A percentile compares a stretch with the other conserved stretches of the same genome.
phyloP scores from a whole-genome alignment of 2,329 filamentous ascomycete species.

The Chrysoporthe puriensis region DNA sequence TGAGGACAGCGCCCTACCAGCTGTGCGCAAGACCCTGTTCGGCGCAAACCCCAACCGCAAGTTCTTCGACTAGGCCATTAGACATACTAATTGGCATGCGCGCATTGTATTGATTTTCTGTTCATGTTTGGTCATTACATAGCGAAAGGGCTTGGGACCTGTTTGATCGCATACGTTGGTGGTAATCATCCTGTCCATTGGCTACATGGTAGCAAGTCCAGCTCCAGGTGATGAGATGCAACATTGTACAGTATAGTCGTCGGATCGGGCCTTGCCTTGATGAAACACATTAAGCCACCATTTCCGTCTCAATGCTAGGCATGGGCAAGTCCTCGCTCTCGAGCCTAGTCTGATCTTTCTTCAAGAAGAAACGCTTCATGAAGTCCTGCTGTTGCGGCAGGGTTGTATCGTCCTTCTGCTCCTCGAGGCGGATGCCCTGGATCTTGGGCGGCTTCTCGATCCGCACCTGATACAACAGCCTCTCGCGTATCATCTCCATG shows the following conservation, averaged over 20 bases:
- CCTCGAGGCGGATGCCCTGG: slow-evolving; percentile 51
- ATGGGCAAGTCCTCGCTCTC: neutral
- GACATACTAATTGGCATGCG: slow-evolving; percentile 5
- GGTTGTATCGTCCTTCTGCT: slow-evolving; percentile 41
- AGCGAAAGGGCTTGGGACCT: slow-evolving; percentile 14
- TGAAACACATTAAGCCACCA: neutral
- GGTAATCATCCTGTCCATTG: neutral
- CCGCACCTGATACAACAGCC: slow-evolving; percentile 72
- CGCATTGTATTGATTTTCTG: slow-evolving; percentile 19
- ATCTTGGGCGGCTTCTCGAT: slow-evolving; percentile 61
- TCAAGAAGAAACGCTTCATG: slow-evolving; percentile 53
- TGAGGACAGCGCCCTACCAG: slow-evolving; percentile 81
- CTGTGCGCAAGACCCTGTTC: slow-evolving; percentile 84
- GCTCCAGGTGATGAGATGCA: slow-evolving; percentile 3
- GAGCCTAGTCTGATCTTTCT: slow-evolving; percentile 32
- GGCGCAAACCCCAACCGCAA: slow-evolving; percentile 94
- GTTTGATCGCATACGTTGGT: neutral
- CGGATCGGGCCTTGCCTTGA: neutral
- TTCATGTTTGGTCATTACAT: slow-evolving; percentile 23
- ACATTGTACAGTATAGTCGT: neutral
- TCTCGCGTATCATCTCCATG: slow-evolving; percentile 74
- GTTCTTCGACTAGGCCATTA: slow-evolving; percentile 76
- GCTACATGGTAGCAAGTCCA: neutral
- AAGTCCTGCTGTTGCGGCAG: slow-evolving; percentile 51
- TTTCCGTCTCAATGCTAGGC: slow-evolving; percentile 10